Evolutionary conservation across 23 red algal genomes (phyloP).

Genomic region (Gracilaria vermiculophylla): DNA sequence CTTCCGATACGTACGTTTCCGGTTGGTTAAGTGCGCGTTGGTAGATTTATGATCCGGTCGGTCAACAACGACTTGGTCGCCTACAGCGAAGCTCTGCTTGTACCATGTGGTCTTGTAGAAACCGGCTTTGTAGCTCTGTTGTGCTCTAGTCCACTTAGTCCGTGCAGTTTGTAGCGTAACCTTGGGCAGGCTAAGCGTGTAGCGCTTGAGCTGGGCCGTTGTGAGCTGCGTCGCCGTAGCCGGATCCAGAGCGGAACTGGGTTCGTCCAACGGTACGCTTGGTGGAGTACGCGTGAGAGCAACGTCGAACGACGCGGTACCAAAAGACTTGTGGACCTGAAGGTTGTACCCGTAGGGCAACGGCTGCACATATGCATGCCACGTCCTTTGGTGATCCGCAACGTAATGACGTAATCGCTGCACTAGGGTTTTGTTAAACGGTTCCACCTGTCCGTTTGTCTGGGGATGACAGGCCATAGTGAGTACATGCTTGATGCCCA

Average conservation of each 20-base stretch:
- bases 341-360: slow-evolving; percentile 19
- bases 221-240: neutral
- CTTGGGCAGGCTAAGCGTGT: neutral
- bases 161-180: neutral
- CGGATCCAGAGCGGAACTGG: neutral
- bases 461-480: slow-evolving; percentile 24
- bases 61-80: neutral
- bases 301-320: slow-evolving; percentile 6
- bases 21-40: neutral
- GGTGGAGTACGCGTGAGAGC: neutral
- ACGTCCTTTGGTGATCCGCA: slow-evolving; percentile 13
- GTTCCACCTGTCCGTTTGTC: slow-evolving; percentile 40
- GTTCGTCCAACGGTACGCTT: neutral
- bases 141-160: neutral
- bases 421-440: slow-evolving; percentile 28
- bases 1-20: neutral
- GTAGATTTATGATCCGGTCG: neutral
- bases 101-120: neutral
- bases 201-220: neutral
- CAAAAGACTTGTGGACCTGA: slow-evolving; percentile 1
- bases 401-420: slow-evolving; percentile 33
- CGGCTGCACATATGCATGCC: slow-evolving; percentile 18
- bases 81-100: neutral
- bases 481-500: neutral
- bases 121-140: neutral